Base-by-base conservation (phyloP, 225 moss, liverwort and hornwort genomes). In the Rhytidiadelphus loreus region DNA sequence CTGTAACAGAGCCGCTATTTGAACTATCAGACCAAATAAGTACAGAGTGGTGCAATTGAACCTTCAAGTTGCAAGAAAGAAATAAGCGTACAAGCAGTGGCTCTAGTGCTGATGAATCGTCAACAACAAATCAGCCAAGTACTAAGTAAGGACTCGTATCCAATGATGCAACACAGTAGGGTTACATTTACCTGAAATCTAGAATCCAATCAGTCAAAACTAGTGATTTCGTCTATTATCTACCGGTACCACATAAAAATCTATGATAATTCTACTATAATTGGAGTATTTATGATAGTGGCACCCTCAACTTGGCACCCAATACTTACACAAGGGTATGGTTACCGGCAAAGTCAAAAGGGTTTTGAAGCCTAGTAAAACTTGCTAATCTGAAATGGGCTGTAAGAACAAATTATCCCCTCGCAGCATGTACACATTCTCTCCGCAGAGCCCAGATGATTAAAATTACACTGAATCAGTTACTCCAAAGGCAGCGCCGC, bases 401-500 rank as follows among this genome's bases (percentile, higher is more conserved):
- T 83, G 81, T 80, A 84, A 90, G 72, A 87, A 92, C 88, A 90
- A 88, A 87, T 90, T 50, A 90, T 89, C 62, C 77, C 70, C 84
- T 90, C 92, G 87, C 78, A 87, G 80, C 87, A 94, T 92, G 90
- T 94, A 94, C 89, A 94, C 80, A 86, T 86, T 89, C 88, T 91
- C 85, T 88, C 80, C 85, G 87, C 90, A 90, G 72, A 88, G 90
- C 91, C 91, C 89, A 80, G 62, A 89, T 84, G 78, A 84, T 89
- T 81, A 90, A 89, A 89, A 91, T 74, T 92, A 94, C 91, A 94
- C 53, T 60, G 69, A 87, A 88, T 93, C 89, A 94, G 64, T 89
- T 60, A 88, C 91, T 93, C 95, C 92, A 93, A 55, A 95, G 89
- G 83, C 92, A 90, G 78, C 90, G 94, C 61, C 90, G 93, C 87